phyloP scores from a whole-genome alignment of 78 protist genomes.

The Protostelium mycophagum region DNA sequence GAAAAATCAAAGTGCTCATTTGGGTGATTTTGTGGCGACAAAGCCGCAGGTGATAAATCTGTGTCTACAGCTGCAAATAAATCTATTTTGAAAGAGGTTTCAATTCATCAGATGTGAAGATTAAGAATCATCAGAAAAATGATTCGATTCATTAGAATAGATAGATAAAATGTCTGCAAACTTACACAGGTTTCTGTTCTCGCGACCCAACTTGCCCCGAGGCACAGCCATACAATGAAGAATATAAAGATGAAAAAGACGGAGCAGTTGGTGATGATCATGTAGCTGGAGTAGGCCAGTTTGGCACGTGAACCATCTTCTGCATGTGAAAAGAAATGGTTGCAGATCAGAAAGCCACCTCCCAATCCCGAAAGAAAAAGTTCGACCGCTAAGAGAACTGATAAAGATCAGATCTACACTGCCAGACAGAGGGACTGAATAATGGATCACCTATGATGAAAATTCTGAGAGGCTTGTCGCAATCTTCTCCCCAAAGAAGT shows the following conservation, averaged over 20 bases:
- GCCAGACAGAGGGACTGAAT: not conserved
- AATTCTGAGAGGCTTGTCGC: not conserved
- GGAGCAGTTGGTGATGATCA: not conserved
- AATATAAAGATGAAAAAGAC: not conserved
- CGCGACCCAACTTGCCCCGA: not conserved
- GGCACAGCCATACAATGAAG: not conserved
- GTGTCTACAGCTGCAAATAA: too few species aligned
- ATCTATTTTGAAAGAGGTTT: too few species aligned
- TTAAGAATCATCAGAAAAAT: too few species aligned
- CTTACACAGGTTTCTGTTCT: not conserved
- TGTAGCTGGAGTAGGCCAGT: not conserved
- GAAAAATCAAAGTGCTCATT: too few species aligned
- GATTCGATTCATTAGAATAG: too few species aligned
- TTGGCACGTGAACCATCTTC: not conserved
- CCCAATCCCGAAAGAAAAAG: not conserved
- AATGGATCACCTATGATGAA: not conserved
- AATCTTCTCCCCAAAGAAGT: not conserved
- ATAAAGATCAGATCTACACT: not conserved
- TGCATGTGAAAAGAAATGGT: not conserved
- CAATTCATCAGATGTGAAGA: too few species aligned
- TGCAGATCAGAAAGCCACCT: not conserved
- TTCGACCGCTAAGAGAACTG: not conserved
- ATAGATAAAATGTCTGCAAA: not conserved
- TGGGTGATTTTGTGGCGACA: too few species aligned
- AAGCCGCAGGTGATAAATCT: too few species aligned